Evolutionary conservation across 2,329 filamentous ascomycete genomes (phyloP).

Genomic region (Claviceps cyperi): DNA sequence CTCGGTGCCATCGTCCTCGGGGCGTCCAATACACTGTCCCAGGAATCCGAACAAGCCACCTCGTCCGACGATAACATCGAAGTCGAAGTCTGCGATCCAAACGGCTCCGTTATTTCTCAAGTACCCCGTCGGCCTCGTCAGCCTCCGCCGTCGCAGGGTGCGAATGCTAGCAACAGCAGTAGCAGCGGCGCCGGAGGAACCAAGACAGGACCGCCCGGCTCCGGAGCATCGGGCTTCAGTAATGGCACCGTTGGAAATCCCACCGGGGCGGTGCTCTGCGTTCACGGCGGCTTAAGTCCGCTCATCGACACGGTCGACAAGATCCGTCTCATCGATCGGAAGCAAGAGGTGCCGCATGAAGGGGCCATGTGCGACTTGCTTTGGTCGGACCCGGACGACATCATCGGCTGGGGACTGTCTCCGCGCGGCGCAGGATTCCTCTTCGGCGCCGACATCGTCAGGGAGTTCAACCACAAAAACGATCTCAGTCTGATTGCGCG

Average conservation of each 20-base stretch:
- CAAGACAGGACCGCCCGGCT: slow-evolving; percentile 58
- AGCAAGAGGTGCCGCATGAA: slow-evolving; percentile 96
- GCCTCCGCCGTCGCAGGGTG: slow-evolving; percentile 7
- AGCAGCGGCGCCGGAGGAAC: slow-evolving; percentile 9
- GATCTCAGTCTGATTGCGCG: slow-evolving; percentile 83
- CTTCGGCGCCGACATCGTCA: slow-evolving; percentile 91
- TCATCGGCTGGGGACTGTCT: slow-evolving; percentile 90
- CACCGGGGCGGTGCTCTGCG: slow-evolving; percentile 79
- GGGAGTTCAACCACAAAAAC: slow-evolving; percentile 88
- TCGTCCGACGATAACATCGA: slow-evolving; percentile 60
- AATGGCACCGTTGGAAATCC: slow-evolving; percentile 49
- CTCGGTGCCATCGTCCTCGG: slow-evolving; percentile 84
- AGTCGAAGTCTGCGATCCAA: slow-evolving; percentile 82
- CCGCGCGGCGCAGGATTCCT: slow-evolving; percentile 90
- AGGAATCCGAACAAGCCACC: slow-evolving; percentile 27
- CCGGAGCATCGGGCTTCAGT: slow-evolving; percentile 60
- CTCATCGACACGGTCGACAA: slow-evolving; percentile 90
- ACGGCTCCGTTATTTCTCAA: slow-evolving; percentile 62
- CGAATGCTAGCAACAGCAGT: slow-evolving; percentile 6
- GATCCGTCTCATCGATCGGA: slow-evolving; percentile 85
- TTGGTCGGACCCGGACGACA: slow-evolving; percentile 97
- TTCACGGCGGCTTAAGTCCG: slow-evolving; percentile 85
- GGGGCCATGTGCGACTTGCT: slow-evolving; percentile 97
- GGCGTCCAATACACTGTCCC: slow-evolving; percentile 50
- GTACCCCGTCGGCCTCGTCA: slow-evolving; percentile 39